A percentile compares a stretch with the other conserved stretches of the same genome.
Conservation (phyloP, 257 asterid genomes). For the Solanum bulbocastanum region DNA sequence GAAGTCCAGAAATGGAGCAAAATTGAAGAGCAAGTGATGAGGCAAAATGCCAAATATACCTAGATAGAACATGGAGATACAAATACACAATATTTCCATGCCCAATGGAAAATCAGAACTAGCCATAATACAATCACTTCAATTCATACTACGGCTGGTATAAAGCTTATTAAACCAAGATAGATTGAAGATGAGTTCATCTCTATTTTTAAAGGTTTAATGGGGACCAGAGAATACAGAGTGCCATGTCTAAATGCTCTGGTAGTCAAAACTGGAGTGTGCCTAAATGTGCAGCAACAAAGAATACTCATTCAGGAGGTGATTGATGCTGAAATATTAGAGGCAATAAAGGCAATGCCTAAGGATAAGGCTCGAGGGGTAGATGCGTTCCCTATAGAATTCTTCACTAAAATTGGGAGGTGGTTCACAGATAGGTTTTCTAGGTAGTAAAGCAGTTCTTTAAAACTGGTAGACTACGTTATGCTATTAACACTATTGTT, state of each 20-base stretch:
- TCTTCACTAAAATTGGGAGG: too few relatives aligned
- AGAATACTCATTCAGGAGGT: not conserved
- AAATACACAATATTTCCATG: not conserved
- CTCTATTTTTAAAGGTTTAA: not conserved
- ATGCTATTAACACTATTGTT: not conserved
- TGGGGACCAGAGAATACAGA: not conserved
- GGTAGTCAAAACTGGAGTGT: not conserved
- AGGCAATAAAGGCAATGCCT: too few relatives aligned
- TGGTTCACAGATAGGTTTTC: too few relatives aligned
- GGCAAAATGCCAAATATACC: too few relatives aligned
- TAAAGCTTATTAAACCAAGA: rapidly evolving
- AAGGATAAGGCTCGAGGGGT: too few relatives aligned
- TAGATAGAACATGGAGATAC: not conserved
- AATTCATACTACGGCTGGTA: not conserved
- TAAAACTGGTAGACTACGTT: not conserved
- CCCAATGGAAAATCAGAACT: not conserved
- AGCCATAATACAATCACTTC: not conserved
- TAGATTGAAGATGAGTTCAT: not conserved
- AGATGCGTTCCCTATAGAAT: too few relatives aligned
- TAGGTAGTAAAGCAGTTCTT: too few relatives aligned
- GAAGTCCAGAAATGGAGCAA: not conserved
- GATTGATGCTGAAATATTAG: not conserved
- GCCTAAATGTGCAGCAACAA: not conserved
- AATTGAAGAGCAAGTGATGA: too few relatives aligned
- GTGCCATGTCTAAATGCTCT: not conserved